A percentile compares a stretch with the other conserved stretches of the same genome.
phyloP scores from a whole-genome alignment of 1,284 basidiomycete genomes.

The Lentinula novae-zelandiae region DNA sequence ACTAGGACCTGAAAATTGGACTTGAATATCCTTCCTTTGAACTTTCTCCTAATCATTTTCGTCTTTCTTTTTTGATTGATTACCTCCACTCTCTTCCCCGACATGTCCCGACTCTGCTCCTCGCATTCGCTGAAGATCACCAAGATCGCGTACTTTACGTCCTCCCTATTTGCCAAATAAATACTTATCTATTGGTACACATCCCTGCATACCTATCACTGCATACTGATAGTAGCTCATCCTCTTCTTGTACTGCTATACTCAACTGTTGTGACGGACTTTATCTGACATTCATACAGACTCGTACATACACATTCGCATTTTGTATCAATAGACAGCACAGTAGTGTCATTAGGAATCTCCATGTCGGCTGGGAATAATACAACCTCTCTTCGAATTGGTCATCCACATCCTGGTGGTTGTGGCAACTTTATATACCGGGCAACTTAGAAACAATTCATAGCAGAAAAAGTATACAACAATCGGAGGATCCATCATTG shows the following conservation, averaged over 20 bases:
- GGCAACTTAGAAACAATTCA: too few species aligned
- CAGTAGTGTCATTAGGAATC: neutral
- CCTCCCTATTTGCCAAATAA: neutral
- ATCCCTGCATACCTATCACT: neutral
- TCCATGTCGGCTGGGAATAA: too few species aligned
- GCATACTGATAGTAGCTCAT: neutral
- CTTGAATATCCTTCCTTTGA: too few species aligned
- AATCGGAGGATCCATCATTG: too few species aligned
- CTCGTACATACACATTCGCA: neutral
- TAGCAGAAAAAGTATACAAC: too few species aligned
- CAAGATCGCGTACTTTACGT: neutral
- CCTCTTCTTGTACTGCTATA: neutral
- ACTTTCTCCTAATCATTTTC: neutral
- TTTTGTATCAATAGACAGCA: neutral
- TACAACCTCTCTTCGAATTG: too few species aligned
- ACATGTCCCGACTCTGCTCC: neutral
- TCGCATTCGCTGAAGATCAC: neutral
- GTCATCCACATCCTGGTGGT: too few species aligned
- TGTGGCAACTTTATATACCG: too few species aligned
- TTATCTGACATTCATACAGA: neutral
- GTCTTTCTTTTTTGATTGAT: neutral
- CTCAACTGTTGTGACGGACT: neutral
- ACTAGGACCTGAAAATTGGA: neutral
- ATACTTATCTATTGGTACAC: neutral
- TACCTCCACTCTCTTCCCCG: neutral